These are phyloP conservation scores for Pseudohyphozyma bogoriensis DNA, from an alignment of 768 basidiomycete genomes.

Conservation along the genomic window DNA sequence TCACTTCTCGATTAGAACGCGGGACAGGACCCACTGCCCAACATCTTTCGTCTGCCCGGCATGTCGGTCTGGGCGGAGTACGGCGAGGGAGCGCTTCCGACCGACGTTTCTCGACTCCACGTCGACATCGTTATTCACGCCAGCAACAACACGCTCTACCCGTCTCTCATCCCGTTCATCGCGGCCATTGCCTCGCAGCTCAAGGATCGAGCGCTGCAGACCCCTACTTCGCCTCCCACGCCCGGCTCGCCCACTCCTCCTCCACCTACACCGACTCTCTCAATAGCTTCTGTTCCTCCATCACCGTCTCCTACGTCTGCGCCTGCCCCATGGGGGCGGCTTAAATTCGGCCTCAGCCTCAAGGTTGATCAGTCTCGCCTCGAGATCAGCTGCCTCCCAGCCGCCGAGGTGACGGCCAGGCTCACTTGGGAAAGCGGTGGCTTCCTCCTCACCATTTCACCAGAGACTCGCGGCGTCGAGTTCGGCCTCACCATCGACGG, in stretches of 20 bases:
- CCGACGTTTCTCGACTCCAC: slow-evolving; percentile 48
- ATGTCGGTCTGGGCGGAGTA: slow-evolving; percentile 78
- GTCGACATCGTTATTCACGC: slow-evolving; percentile 84
- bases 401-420: slow-evolving; percentile 82
- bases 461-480: slow-evolving; percentile 58
- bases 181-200: slow-evolving; percentile 61
- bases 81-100: slow-evolving; percentile 38
- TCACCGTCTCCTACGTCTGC: not conserved
- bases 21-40: not conserved
- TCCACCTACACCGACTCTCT: not conserved
- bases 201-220: slow-evolving; percentile 45
- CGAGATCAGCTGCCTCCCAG: slow-evolving; percentile 76
- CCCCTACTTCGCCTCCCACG: not conserved
- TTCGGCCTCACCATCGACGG: slow-evolving; percentile 74
- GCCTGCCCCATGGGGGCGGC: slow-evolving; percentile 31
- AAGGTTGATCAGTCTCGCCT: slow-evolving; percentile 84
- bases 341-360: slow-evolving; percentile 74
- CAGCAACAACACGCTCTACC: slow-evolving; percentile 72
- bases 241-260: not conserved
- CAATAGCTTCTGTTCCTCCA: not conserved
- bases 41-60: slow-evolving; percentile 48
- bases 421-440: slow-evolving; percentile 92
- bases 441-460: slow-evolving; percentile 66
- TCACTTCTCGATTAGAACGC: not conserved
- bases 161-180: slow-evolving; percentile 74